phyloP scores from a whole-genome alignment of 805 yeast species.

The Candida incommunis region DNA sequence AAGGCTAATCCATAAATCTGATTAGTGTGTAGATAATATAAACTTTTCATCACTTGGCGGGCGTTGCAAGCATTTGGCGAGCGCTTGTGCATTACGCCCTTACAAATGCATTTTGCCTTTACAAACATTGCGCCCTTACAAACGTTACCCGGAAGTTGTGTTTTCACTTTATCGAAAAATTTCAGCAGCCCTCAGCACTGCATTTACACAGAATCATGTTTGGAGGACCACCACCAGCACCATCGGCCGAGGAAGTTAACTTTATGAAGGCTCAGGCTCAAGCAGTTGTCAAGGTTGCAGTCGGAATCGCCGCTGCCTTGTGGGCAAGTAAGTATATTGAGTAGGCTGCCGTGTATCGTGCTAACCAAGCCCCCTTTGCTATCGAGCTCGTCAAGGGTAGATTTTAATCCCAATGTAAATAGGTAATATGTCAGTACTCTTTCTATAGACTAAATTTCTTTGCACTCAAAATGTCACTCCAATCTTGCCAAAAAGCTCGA shows the following conservation, averaged over 20 bases:
- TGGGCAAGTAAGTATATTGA: slow-evolving; percentile 21
- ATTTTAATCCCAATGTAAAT: slow-evolving; percentile 17
- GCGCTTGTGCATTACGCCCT: too few relatives aligned
- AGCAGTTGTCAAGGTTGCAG: slow-evolving; percentile 18
- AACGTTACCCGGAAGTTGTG: too few relatives aligned
- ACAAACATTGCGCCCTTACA: too few relatives aligned
- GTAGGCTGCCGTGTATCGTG: neutral
- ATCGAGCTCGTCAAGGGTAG: slow-evolving; percentile 25
- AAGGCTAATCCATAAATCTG: slow-evolving; percentile 23
- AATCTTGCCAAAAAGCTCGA: too few relatives aligned
- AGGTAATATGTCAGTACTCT: neutral
- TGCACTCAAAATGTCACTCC: too few relatives aligned
- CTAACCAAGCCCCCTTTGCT: slow-evolving; percentile 21
- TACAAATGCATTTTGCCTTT: too few relatives aligned
- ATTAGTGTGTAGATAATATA: slow-evolving; percentile 1
- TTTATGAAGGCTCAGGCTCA: slow-evolving; percentile 18
- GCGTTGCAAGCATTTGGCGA: too few relatives aligned
- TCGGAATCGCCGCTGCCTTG: slow-evolving; percentile 22
- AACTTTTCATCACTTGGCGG: too few relatives aligned
- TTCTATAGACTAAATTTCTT: neutral
- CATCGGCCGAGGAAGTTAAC: slow-evolving; percentile 24
- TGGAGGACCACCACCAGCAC: slow-evolving; percentile 25
- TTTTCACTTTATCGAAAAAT: too few relatives aligned
- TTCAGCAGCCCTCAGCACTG: too few relatives aligned
- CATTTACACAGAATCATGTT: too few relatives aligned